Percentiles rank a stretch among this genome's conserved stretches.
Conservation (phyloP, 2,329 filamentous ascomycete genomes). For the Chaetomium sp. region DNA sequence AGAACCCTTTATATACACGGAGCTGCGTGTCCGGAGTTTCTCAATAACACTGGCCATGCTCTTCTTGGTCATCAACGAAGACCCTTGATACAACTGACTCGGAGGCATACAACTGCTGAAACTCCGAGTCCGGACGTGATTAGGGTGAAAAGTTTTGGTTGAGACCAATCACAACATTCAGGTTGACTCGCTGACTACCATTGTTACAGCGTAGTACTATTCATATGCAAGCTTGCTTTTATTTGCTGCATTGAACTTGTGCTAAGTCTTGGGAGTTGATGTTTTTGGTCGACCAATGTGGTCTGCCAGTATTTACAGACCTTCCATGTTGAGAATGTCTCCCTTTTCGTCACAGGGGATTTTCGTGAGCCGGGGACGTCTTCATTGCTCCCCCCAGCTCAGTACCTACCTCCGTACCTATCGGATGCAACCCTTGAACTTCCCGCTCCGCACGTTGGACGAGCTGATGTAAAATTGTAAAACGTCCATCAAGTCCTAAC, state of each 20-base stretch:
- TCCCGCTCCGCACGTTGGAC: background rate
- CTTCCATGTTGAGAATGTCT: background rate
- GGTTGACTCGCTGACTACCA: background rate
- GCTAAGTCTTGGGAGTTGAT: background rate
- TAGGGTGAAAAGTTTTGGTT: background rate
- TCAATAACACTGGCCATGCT: background rate
- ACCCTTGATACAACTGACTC: background rate
- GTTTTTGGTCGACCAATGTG: background rate
- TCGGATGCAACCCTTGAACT: background rate
- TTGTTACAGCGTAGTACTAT: background rate
- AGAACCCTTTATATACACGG: slow-evolving; percentile 7
- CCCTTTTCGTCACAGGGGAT: background rate
- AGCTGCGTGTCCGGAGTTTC: background rate
- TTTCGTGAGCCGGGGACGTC: background rate
- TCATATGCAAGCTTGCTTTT: background rate
- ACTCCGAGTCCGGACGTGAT: background rate
- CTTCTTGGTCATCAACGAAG: slow-evolving; percentile 2
- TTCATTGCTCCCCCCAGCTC: background rate
- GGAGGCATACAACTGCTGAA: background rate
- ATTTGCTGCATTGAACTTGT: slow-evolving; percentile 3
- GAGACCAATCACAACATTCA: background rate
- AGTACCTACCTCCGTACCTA: background rate
- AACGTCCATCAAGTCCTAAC: background rate
- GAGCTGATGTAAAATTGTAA: background rate
- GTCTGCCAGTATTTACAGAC: background rate